A percentile compares a stretch with the other conserved stretches of the same genome.
Evolutionary conservation across 2,329 filamentous ascomycete species (phyloP).

Genomic region (Epichloe gansuensis): DNA sequence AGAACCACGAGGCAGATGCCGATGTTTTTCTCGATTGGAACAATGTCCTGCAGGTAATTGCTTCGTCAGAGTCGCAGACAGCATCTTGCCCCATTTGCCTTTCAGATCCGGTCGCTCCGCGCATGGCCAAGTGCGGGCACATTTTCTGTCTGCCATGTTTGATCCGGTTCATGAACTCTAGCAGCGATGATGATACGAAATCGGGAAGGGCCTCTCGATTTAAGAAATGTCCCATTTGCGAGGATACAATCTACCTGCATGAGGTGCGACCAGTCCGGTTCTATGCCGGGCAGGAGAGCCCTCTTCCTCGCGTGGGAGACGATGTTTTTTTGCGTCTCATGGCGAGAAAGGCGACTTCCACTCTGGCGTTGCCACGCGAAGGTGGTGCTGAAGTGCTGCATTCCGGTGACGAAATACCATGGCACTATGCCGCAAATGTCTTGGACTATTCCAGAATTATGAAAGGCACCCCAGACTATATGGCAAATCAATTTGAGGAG

Average conservation of each 20-base stretch:
- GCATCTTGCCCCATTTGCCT: conserved; percentile 91
- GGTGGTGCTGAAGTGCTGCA: conserved; percentile 55
- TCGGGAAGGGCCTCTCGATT: conserved; percentile 62
- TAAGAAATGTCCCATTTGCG: conserved; percentile 95
- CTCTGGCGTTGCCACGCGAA: conserved; percentile 76
- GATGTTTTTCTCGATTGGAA: conserved; percentile 87
- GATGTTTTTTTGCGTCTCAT: conserved; percentile 85
- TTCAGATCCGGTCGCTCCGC: conserved; percentile 79
- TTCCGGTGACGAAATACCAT: conserved; percentile 68
- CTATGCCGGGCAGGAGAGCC: conserved; percentile 77
- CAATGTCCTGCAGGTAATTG: conserved; percentile 80
- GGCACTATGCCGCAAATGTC: conserved; percentile 89
- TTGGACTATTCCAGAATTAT: conserved; percentile 91
- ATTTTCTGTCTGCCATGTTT: conserved; percentile 92
- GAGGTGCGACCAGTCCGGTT: conserved; percentile 84
- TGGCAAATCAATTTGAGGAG: conserved; percentile 64
- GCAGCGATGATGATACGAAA: conserved; percentile 53
- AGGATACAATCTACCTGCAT: conserved; percentile 82
- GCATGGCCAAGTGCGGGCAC: conserved; percentile 95
- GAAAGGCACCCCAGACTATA: conserved; percentile 85
- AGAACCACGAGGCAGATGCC: conserved; percentile 68
- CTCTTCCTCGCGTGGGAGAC: conserved; percentile 66
- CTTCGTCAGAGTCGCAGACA: conserved; percentile 76
- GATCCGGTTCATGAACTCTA: conserved; percentile 89
- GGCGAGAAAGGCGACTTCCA: conserved; percentile 66